Base-by-base conservation (phyloP, 176 grass and related monocot genomes). In the Musa troglodytarum region DNA sequence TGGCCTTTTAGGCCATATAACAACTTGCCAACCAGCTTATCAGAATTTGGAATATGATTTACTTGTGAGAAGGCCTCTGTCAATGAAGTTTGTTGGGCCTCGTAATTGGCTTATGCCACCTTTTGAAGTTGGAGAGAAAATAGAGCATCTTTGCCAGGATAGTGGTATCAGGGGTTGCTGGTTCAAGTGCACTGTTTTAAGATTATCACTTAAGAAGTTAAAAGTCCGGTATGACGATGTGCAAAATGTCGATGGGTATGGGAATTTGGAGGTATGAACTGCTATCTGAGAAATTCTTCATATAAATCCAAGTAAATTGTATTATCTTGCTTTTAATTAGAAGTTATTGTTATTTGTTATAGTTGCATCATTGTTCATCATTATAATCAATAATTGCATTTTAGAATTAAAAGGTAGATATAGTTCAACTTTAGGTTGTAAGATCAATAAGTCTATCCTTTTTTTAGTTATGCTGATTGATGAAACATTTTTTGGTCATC, bases 101-200 rank as follows among this genome's bases (percentile, higher is more conserved):
- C 76, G 63, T 79, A 94, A 84, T 84, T 83, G 83, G 74, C 73
- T 67, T 73, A 81, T 57, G 16, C 85, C 83, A 57, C 80, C 78
- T 55, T 89, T 88, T 79, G 86, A 65, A 55, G 74, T 85, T 73
- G 90, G 88, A 61, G 90, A 99, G 65, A 92, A 83, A 70, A 84
- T 99, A 86, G 96, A 99, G 79, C 23, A 92, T 54, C 86, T 99
- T 74, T 94, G 88, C 87, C 90, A 92, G 79, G 96, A 99, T 22
- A 94, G 88, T 25, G 96, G 96, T 71, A 94, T 99, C 79, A 88
- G 92, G 57, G 96, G 96, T 22, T 99, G 96, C 80, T 99, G 96
- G 96, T 99, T 99, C 86, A 94, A 78, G 81, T 99, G 96, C 83
- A 89, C 86, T 50, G 83, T 99, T 63, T 64, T 95, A 68, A 86